A percentile compares a stretch with the other conserved stretches of the same genome.
phyloP scores from a whole-genome alignment of 495 filamentous ascomycete genomes.

The Bathelium albidoporum region DNA sequence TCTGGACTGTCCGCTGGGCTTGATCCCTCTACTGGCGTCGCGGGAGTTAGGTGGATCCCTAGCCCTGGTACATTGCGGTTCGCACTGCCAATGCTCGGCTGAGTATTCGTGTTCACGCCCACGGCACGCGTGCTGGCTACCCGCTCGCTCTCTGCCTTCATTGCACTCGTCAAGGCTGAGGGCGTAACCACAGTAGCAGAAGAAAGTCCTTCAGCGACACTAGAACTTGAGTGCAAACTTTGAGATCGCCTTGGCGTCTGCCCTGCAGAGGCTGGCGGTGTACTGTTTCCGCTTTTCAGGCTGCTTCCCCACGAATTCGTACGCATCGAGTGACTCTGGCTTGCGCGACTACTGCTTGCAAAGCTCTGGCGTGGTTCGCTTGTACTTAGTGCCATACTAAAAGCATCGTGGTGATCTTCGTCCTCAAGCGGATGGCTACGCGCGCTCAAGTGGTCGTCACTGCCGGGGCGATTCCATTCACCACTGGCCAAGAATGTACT shows the following conservation, averaged over 20 bases:
- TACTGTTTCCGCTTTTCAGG: neutral
- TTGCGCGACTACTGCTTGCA: conserved; percentile 7
- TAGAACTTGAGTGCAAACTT: neutral
- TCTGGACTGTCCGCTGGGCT: neutral
- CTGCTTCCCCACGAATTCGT: conserved; percentile 12
- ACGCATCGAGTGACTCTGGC: conserved; percentile 15
- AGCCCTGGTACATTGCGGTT: neutral
- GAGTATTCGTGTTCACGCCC: neutral
- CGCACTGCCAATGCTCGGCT: neutral
- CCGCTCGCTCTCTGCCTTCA: neutral
- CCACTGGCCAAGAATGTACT: conserved; percentile 14
- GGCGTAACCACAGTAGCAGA: neutral
- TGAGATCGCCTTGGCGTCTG: neutral
- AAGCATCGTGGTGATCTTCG: neutral
- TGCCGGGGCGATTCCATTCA: neutral
- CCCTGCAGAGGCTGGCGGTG: neutral
- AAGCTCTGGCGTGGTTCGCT: conserved; percentile 9
- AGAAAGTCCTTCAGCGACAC: neutral
- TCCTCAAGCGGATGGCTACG: neutral
- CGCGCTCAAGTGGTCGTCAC: neutral
- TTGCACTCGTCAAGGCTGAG: neutral
- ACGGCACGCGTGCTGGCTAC: neutral
- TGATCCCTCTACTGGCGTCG: conserved; percentile 1
- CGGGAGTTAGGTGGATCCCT: neutral
- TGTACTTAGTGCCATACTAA: conserved; percentile 5